A percentile compares a stretch with the other conserved stretches of the same genome.
Conservation (phyloP, 306 rosid species). For the Prunus campanulata region DNA sequence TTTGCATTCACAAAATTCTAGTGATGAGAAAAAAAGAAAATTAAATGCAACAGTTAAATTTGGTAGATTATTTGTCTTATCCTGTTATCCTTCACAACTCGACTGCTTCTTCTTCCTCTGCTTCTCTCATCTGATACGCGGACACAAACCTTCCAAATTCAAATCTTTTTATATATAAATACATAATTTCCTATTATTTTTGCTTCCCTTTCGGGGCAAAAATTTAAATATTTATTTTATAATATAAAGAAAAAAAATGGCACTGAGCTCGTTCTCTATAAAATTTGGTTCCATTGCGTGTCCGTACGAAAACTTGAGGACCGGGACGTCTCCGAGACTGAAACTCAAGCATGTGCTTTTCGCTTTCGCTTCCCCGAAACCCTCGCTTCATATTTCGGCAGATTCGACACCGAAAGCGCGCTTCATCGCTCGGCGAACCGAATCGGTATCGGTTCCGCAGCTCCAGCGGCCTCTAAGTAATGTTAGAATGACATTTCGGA, state of each 20-base stretch:
- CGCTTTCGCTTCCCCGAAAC: constrained; percentile 13
- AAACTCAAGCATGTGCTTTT: constrained; percentile 9
- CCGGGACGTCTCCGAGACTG: background rate
- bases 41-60: background rate
- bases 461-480: constrained; percentile 85
- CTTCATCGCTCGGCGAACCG: constrained; percentile 72
- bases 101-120: background rate
- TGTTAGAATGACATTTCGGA: constrained; percentile 27
- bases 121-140: background rate
- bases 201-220: background rate
- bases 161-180: background rate
- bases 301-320: constrained; percentile 17
- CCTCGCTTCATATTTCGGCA: constrained; percentile 57
- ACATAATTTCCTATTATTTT: background rate
- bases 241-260: constrained; percentile 37
- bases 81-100: background rate
- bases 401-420: constrained; percentile 55
- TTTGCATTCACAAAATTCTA: no score
- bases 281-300: constrained; percentile 30
- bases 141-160: background rate
- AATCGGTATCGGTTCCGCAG: constrained; percentile 62
- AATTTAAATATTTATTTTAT: background rate
- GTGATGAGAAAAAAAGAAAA: no score
- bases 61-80: background rate
- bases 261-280: constrained; percentile 37